Percentiles rank a stretch among this genome's conserved stretches.
These are phyloP conservation scores for Teunomyces gatunensis DNA, from an alignment of 805 yeast genomes.

Conservation along the genomic window DNA sequence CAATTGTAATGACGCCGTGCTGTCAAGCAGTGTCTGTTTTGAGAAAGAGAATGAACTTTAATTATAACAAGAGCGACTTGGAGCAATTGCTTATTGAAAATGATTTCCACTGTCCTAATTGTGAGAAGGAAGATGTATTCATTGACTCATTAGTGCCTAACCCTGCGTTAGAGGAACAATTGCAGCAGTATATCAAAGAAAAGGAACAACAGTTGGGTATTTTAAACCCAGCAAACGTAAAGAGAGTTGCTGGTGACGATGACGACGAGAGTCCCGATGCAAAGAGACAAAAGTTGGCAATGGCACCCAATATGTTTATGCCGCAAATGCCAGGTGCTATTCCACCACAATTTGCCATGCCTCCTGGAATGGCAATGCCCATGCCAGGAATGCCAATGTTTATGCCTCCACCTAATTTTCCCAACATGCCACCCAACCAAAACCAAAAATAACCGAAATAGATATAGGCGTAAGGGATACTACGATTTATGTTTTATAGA, in stretches of 20 bases:
- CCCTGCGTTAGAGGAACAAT: constrained; percentile 52
- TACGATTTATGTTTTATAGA: no score
- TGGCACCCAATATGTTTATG: constrained; percentile 12
- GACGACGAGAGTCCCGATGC: constrained; percentile 17
- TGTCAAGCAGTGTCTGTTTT: constrained; percentile 59
- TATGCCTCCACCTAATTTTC: constrained; percentile 16
- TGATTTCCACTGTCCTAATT: constrained; percentile 89
- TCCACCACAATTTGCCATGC: constrained; percentile 17
- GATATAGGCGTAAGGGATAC: neutral
- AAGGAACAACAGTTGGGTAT: constrained; percentile 32
- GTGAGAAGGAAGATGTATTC: constrained; percentile 69
- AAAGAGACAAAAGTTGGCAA: constrained; percentile 27
- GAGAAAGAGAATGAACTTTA: constrained; percentile 46
- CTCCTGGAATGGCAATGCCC: constrained; percentile 23
- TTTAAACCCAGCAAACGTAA: constrained; percentile 28
- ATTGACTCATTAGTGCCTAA: constrained; percentile 70
- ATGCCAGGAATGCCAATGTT: constrained; percentile 16
- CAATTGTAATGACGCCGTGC: constrained; percentile 78
- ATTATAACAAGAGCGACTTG: constrained; percentile 36
- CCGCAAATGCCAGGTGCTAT: constrained; percentile 12
- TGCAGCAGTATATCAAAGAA: constrained; percentile 49
- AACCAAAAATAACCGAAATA: neutral
- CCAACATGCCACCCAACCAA: constrained; percentile 1
- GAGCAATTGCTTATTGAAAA: constrained; percentile 61
- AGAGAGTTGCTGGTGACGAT: constrained; percentile 18